Evolutionary conservation across 1,284 basidiomycete genomes (phyloP), one percentile per base, ranked within the genome.

Genomic region (Boletus subluridellus): DNA sequence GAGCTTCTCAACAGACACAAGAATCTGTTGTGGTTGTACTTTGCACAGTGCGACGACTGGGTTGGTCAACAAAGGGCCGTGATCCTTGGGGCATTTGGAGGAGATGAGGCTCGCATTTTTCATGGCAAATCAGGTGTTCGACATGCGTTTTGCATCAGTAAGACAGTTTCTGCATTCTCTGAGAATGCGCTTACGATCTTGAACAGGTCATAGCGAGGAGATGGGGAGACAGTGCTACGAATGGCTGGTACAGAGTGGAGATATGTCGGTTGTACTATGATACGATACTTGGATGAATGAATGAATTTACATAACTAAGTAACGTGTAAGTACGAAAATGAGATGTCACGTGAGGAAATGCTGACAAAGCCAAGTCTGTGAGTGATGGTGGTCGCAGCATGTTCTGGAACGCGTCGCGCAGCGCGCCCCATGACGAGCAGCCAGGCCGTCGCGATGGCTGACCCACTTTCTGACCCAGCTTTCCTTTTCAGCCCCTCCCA

Each of bases 121-220:
- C 77, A 80, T 62, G 80, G 77, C 0, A 66, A 69, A 12, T 63
- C 67, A 9, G 77, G 75, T 39, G 76, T 87, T 51, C 84, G 82
- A 5, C 86, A 88, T 65, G 80, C 82, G 6, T 88, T 87, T 66
- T 87, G 83, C 63, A 83, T 88, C 50, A 81, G 84, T 86, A 65
- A 63, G 80, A 71, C 46, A 21, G 7, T 10, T 28, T 41, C 2
- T 50, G 8, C 46, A 21, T 15, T 30, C 14, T 30, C 11, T 57
- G 34, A 37, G n/a, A 41, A 30, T 17, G 50, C 35, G 17, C 50
- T 54, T 30, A 47, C 52, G 28, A 26, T 37, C 14, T 32, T n/a
- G n/a, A 11, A 53, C n/a, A 84, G 83, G 81, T 66, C 82, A 86
- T 61, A 73, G 81, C 11, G 75, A 80, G 55, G 64, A 76, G 45